These are phyloP conservation scores for Crithidia mellificae DNA, from an alignment of 208 protist genomes.

Conservation along the genomic window DNA sequence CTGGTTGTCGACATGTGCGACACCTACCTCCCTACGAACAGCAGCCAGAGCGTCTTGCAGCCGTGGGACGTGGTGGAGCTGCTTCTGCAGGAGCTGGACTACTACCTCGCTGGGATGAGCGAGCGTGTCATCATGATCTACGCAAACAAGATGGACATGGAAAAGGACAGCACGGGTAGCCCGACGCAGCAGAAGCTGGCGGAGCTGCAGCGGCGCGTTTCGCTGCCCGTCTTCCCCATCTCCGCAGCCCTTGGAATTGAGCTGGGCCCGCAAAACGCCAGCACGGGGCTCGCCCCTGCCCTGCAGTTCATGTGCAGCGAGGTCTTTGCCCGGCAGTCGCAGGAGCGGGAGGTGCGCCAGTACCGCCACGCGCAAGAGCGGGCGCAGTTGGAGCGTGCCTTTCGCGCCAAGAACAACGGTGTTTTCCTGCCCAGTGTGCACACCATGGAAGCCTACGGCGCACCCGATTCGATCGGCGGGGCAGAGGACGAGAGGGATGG, in stretches of 20 bases:
- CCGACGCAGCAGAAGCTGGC: slow-evolving; percentile 55
- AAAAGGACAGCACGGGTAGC: slow-evolving; percentile 51
- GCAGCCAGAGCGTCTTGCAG: slow-evolving; percentile 33
- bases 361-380: slow-evolving; percentile 36
- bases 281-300: slow-evolving; percentile 61
- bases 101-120: slow-evolving; percentile 78
- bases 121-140: slow-evolving; percentile 81
- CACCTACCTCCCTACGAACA: slow-evolving; percentile 52
- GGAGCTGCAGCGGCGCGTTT: slow-evolving; percentile 62
- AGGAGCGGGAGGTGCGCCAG: slow-evolving; percentile 38
- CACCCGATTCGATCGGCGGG: not conserved
- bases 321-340: slow-evolving; percentile 65
- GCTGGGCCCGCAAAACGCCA: slow-evolving; percentile 50
- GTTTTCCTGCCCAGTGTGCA: slow-evolving; percentile 27
- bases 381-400: slow-evolving; percentile 60
- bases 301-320: slow-evolving; percentile 67
- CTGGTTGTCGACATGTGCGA: slow-evolving; percentile 91
- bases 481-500: not conserved
- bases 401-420: slow-evolving; percentile 73
- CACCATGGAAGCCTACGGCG: not conserved
- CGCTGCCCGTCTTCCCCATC: slow-evolving; percentile 87
- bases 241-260: slow-evolving; percentile 78
- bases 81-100: slow-evolving; percentile 82
- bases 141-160: slow-evolving; percentile 92
- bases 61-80: slow-evolving; percentile 86